phyloP scores from a whole-genome alignment of 2,329 filamentous ascomycete species.

The Sphaerostilbella broomeana region DNA sequence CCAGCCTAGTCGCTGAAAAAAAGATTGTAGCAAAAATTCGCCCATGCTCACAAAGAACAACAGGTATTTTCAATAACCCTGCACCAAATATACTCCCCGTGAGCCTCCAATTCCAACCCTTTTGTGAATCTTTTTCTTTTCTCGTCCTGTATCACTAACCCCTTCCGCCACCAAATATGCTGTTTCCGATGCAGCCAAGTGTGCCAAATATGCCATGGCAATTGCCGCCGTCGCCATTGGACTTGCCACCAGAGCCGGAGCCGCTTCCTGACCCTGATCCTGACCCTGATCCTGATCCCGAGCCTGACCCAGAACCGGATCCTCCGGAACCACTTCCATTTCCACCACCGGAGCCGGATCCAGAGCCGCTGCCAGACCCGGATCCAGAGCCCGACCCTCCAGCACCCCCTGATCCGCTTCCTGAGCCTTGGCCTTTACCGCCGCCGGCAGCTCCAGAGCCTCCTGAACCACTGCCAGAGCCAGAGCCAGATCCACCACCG shows the following conservation, averaged over 20 bases:
- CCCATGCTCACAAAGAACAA: no score
- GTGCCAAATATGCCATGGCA: background rate
- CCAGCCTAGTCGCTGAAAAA: no score
- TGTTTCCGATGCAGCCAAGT: no score
- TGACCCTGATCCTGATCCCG: conserved; percentile 3
- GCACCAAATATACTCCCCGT: no score
- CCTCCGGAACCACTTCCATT: background rate
- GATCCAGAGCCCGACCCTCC: conserved; percentile 5
- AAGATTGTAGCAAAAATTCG: no score
- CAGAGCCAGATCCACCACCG: background rate
- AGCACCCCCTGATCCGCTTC: background rate
- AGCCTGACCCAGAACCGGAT: background rate
- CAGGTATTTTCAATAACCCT: no score
- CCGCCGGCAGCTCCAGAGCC: background rate
- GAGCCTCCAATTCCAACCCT: no score
- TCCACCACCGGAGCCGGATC: conserved; percentile 1
- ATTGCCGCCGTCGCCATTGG: background rate
- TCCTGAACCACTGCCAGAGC: background rate
- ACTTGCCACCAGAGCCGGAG: conserved; percentile 2
- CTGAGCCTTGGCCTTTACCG: background rate
- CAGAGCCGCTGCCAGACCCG: background rate
- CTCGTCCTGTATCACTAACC: no score
- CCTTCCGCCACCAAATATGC: no score
- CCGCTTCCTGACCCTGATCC: conserved; percentile 1
- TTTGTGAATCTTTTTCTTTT: no score